Base-by-base conservation (phyloP, 1,284 basidiomycete species). In the Coriolopsis trogii region DNA sequence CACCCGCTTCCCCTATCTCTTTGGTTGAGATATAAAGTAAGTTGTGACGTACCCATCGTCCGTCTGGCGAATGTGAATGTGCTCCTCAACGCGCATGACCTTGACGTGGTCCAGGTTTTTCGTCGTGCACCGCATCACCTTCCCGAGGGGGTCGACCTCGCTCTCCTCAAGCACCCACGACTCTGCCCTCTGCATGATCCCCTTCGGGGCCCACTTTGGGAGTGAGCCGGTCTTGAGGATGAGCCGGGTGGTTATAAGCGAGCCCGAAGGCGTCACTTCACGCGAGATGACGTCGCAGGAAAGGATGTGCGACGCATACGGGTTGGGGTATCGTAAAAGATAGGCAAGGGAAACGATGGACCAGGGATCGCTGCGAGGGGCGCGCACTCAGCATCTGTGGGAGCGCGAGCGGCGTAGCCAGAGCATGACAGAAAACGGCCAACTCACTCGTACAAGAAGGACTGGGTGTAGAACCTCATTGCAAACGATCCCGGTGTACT, bases 261-360 rank as follows among this genome's bases (percentile, higher is more conserved):
- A 84, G 23, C 93, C 91, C 1, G 77, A 72, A 16, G 86, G 76
- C 9, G 89, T 87, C 56, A 89, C 73, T 4, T 73, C 78, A 56
- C 95, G 88, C 48, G 91, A 90, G 55, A 98, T 82, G 56, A 98
- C 94, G 75, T 98, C 96, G 77, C 93, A 95, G 7, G 93, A 93
- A 53, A 97, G 74, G 66, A 99, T 91, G 71, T 99, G 96, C 10
- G 92, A 81, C 6, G 96, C 93, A 63, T 93, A 92, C 36, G 96
- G 95, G 70, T 98, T 99, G 3, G 97, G 96, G 70, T 99, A 99
- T 59, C 97, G 89, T 56, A 98, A 79, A 66, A 95, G 94, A 77
- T 93, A 98, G 15, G 95, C 95, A 58, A 95, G 80, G 30, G 93
- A 87, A 49, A 96, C 91, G 55, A 93, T 93, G 50, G 91, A 81